Percentiles rank a stretch among this genome's conserved stretches.
Conservation (phyloP, 345 rosid genomes). For the Aurinia saxatilis region DNA sequence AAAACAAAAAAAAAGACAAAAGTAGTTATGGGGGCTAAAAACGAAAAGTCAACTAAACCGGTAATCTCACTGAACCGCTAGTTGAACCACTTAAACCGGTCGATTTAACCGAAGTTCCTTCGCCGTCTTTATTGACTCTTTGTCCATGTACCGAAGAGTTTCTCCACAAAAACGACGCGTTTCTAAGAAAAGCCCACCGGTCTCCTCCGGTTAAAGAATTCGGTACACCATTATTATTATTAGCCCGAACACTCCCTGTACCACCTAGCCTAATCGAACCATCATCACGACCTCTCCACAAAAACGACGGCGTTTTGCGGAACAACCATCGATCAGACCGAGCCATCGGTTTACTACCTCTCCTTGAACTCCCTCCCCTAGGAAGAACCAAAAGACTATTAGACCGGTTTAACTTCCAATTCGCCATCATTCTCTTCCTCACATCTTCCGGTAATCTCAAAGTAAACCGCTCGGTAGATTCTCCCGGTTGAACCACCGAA, state of each 20-base stretch:
- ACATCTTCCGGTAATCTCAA: slow-evolving; percentile 34
- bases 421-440: slow-evolving; percentile 24
- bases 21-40: neutral
- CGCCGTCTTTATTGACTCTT: slow-evolving; percentile 33
- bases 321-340: slow-evolving; percentile 30
- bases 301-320: slow-evolving; percentile 30
- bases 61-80: slow-evolving; percentile 35
- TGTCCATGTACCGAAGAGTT: slow-evolving; percentile 41
- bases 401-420: slow-evolving; percentile 30
- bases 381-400: slow-evolving; percentile 24
- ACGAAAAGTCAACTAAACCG: slow-evolving; percentile 35
- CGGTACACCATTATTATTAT: slow-evolving; percentile 2
- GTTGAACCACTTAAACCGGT: slow-evolving; percentile 14
- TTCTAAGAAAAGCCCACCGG: slow-evolving; percentile 44
- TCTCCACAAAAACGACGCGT: slow-evolving; percentile 44
- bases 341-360: slow-evolving; percentile 24
- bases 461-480: slow-evolving; percentile 32
- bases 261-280: slow-evolving; percentile 29
- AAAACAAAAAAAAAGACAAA: neutral
- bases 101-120: slow-evolving; percentile 26
- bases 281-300: slow-evolving; percentile 27
- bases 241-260: slow-evolving; percentile 20
- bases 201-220: slow-evolving; percentile 31
- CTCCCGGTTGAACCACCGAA: slow-evolving; percentile 32
- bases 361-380: slow-evolving; percentile 27